Percentiles rank a stretch among this genome's conserved stretches.
Evolutionary conservation across 352 stramenopile species (phyloP).

Genomic region (Phytopythium vexans): DNA sequence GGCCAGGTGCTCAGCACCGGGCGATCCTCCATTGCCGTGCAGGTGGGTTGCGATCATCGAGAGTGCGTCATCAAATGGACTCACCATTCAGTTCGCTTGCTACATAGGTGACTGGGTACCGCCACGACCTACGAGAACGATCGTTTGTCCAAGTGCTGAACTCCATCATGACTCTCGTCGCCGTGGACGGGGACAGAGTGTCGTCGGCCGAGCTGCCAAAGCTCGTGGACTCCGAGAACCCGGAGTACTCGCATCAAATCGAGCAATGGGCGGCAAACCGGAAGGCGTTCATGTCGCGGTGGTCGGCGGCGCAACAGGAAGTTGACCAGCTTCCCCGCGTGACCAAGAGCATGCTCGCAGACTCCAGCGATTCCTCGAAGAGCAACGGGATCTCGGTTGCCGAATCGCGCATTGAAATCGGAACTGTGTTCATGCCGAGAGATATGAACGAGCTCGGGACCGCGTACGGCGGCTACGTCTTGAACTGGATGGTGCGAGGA

Average conservation of each 20-base stretch:
- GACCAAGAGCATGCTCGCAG: slow-evolving; percentile 11
- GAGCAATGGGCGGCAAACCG: slow-evolving; percentile 14
- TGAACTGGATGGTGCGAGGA: slow-evolving; percentile 30
- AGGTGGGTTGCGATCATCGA: slow-evolving; percentile 7
- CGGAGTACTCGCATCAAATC: slow-evolving; percentile 11
- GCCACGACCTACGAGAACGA: slow-evolving; percentile 21
- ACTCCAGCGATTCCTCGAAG: background rate
- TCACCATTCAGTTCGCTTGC: background rate
- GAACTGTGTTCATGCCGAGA: slow-evolving; percentile 41
- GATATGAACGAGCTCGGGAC: slow-evolving; percentile 49
- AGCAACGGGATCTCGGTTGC: slow-evolving; percentile 14
- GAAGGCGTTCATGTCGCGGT: slow-evolving; percentile 22
- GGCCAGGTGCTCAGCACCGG: slow-evolving; percentile 31
- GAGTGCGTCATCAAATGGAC: background rate
- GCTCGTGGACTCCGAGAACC: slow-evolving; percentile 19
- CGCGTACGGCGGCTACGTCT: slow-evolving; percentile 44
- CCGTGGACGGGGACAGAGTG: slow-evolving; percentile 27
- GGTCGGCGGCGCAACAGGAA: slow-evolving; percentile 17
- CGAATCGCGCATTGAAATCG: slow-evolving; percentile 40
- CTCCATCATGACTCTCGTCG: slow-evolving; percentile 38
- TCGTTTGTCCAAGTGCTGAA: slow-evolving; percentile 27
- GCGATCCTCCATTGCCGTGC: slow-evolving; percentile 30
- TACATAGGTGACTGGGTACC: slow-evolving; percentile 21
- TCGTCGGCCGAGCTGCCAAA: slow-evolving; percentile 14
- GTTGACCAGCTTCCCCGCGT: slow-evolving; percentile 20